Conservation (phyloP, 2,329 filamentous ascomycete species). For the Colletotrichum paranaense region DNA sequence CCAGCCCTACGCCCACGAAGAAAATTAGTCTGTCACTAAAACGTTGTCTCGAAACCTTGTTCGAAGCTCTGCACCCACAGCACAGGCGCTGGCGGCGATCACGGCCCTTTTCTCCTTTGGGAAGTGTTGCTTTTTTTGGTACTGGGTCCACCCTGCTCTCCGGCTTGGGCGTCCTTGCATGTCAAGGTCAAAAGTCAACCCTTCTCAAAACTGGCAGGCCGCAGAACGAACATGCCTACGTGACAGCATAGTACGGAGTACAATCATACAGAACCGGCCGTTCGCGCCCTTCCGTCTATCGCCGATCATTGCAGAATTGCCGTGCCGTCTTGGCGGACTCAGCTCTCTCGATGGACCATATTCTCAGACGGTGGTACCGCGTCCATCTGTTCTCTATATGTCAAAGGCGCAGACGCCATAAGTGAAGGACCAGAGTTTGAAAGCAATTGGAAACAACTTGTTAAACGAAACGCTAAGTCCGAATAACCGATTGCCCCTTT, state of each 20-base stretch:
- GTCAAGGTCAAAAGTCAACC: constrained; percentile 3
- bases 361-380: neutral
- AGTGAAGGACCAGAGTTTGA: neutral
- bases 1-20: neutral
- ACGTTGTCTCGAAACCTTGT: neutral
- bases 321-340: neutral
- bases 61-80: neutral
- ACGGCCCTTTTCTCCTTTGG: neutral
- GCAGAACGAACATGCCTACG: neutral
- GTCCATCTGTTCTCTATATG: neutral
- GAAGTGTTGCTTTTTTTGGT: constrained; percentile 21
- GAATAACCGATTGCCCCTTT: neutral
- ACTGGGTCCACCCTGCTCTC: neutral
- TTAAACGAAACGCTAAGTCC: neutral
- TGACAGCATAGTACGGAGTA: neutral
- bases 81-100: neutral
- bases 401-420: neutral
- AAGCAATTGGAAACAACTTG: neutral
- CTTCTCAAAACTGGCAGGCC: neutral
- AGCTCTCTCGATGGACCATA: neutral
- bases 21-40: neutral
- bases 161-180: constrained; percentile 12
- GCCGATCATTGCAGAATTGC: neutral
- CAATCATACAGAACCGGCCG: neutral
- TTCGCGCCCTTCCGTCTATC: neutral